Evolutionary conservation across 139 green algal genomes (phyloP), one percentile per base, ranked within the genome.

Genomic region (Diplosphaera chodatii): DNA sequence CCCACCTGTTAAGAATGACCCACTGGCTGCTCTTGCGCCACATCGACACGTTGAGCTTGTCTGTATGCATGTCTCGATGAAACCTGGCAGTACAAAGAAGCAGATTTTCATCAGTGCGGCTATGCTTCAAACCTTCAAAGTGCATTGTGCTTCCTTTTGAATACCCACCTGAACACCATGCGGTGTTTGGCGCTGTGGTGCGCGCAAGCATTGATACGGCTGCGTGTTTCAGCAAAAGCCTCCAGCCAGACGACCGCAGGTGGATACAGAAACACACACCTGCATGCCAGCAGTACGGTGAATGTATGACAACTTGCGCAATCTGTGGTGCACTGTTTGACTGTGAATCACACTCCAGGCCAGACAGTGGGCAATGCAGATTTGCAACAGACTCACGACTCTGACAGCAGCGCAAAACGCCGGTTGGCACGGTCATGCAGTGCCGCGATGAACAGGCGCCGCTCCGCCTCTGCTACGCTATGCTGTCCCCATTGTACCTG

Each of bases 401-500:
- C 73, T 48, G 66, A 73, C 55, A 71, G 48, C 40, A 71, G n/a
- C 13, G 66, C 63, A 32, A 78, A 74, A 29, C 74, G 67, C 25
- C 66, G 40, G 40, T 74, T 74, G 62, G 59, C 34, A 0, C 40
- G 74, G 27, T 78, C 74, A 0, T 30, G 28, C 31, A 78, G 74
- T 4, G 74, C 74, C 0, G 31, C 33, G 1, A 33, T 55, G 56
- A 78, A 67, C 27, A 78, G 67, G 15, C 67, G 63, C 23, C 67
- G 37, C 67, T 69, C 63, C 0, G 74, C 74, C 31, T 74, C 67
- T 3, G 74, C 74, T 37, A 70, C 71, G 40, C 65, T 71, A 55
- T 72, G 71, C 65, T 77, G 72, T 0, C 72, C 72, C 72, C 72
- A 77, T 31, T 21, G 37, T 2, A 67, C 72, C 25, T 68, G 66